phyloP scores from a whole-genome alignment of 352 stramenopile genomes.

The Globisporangium camurandrum region DNA sequence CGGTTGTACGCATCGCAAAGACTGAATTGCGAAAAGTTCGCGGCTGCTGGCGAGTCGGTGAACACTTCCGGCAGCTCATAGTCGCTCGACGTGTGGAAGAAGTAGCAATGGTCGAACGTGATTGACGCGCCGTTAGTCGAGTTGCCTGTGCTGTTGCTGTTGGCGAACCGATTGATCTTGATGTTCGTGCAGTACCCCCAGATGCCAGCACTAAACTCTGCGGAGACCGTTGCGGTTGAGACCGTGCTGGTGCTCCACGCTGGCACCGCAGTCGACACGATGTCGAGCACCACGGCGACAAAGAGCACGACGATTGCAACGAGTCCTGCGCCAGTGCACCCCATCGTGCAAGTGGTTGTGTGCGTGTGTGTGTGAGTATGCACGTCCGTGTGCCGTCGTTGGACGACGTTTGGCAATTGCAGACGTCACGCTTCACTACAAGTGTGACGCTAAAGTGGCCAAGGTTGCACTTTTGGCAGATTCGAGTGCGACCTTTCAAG shows the following conservation, averaged over 20 bases:
- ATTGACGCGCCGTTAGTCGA: constrained; percentile 21
- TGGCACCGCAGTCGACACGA: constrained; percentile 52
- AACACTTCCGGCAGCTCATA: constrained; percentile 29
- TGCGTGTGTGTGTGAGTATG: neutral
- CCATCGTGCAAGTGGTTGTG: constrained; percentile 37
- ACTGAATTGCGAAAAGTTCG: constrained; percentile 49
- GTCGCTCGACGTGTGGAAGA: constrained; percentile 60
- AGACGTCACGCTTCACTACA: too few relatives aligned
- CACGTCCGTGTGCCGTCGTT: too few relatives aligned
- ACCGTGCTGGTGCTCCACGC: constrained; percentile 55
- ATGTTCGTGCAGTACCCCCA: constrained; percentile 65
- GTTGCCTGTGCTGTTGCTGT: constrained; percentile 1
- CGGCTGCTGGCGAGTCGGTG: constrained; percentile 19
- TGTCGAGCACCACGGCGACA: constrained; percentile 44
- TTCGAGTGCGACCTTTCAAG: too few relatives aligned
- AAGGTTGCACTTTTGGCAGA: too few relatives aligned
- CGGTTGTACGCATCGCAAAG: constrained; percentile 48
- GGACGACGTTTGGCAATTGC: too few relatives aligned
- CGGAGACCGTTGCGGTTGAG: constrained; percentile 20
- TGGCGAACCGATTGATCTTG: constrained; percentile 17
- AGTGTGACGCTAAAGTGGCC: too few relatives aligned
- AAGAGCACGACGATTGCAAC: constrained; percentile 54
- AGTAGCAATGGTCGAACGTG: constrained; percentile 60
- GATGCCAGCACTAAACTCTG: constrained; percentile 47
- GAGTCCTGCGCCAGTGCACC: constrained; percentile 40